Evolutionary conservation across 805 yeast species (phyloP), one percentile per base, ranked within the genome.

Genomic region (Wickerhamiella australiensis): DNA sequence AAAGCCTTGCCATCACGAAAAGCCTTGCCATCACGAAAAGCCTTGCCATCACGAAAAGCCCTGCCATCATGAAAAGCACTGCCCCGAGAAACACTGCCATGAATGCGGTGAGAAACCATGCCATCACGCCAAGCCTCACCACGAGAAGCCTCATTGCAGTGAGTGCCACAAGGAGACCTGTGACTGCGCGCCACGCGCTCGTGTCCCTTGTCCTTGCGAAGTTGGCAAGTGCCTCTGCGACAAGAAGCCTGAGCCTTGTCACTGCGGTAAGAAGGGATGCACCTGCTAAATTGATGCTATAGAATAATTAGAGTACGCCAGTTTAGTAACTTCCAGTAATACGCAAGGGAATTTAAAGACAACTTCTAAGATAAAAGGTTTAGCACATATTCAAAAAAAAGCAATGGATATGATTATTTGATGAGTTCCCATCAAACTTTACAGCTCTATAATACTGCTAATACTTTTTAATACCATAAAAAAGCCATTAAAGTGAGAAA

Each of bases 131-230:
- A 41, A 41, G 44, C 33, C 44, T 9, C n/a, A 21, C 25, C 17
- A 33, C 37, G 6, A 11, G 5, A 11, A 29, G 20, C 38, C 38
- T 5, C 42, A 38, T 3, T 41, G 44, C 20, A 41, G 25, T 11
- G 31, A 41, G 21, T 25, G 33, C 44, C 27, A 22, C 4, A 23
- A 41, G 20, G 31, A 8, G 7, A 21, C 11, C 8, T 40, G 43
- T 21, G 9, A 17, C 20, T 37, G 41, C 41, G 18, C 8, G 18
- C n/a, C 7, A 26, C 7, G 11, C 29, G 11, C 11, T 26, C 29
- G 18, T 20, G n/a, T 18, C 13, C 38, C 47, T n/a, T 44, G 47
- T 41, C 38, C 41, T 23, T 44, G 47, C 38, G 47, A 44, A n/a
- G 9, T 31, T 21, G 47, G 31, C 29, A 44, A 44, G 41, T 44